A percentile compares a stretch with the other conserved stretches of the same genome.
Conservation (phyloP, 805 yeast genomes). For the Starmerella sirachaensis region DNA sequence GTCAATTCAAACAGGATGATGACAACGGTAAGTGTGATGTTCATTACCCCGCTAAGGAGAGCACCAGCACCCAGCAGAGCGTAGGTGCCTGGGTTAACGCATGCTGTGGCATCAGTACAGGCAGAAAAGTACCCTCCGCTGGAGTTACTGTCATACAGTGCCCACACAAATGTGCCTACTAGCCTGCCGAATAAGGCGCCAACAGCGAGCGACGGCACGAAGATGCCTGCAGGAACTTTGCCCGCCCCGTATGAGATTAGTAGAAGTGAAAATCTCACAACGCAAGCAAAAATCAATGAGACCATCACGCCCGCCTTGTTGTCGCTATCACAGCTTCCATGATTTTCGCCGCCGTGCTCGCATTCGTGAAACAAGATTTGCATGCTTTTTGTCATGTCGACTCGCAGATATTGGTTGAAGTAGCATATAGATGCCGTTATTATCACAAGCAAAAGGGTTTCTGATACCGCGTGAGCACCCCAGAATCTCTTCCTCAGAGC, state of each 20-base stretch:
- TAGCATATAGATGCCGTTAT: conserved; percentile 69
- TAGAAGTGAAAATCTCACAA: conserved; percentile 57
- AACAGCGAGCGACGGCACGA: conserved; percentile 94
- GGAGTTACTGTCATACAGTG: conserved; percentile 33
- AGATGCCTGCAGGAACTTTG: conserved; percentile 90
- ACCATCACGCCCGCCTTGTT: conserved; percentile 30
- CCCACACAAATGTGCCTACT: conserved; percentile 60
- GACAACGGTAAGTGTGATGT: conserved; percentile 82
- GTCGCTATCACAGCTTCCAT: conserved; percentile 25
- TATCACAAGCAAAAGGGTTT: conserved; percentile 53
- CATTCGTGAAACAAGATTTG: conserved; percentile 80
- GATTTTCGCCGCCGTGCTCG: conserved; percentile 34
- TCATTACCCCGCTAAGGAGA: conserved; percentile 86
- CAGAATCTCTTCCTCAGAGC: conserved; percentile 65
- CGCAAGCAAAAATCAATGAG: conserved; percentile 57
- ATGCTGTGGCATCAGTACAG: conserved; percentile 23
- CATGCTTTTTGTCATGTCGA: conserved; percentile 96
- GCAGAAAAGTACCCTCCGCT: conserved; percentile 27
- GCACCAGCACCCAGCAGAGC: conserved; percentile 96
- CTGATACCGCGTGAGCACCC: conserved; percentile 47
- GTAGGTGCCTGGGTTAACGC: conserved; percentile 87
- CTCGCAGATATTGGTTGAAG: conserved; percentile 63
- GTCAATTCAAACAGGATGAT: conserved; percentile 93
- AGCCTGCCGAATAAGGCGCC: conserved; percentile 93
- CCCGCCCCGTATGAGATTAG: conserved; percentile 73